Conservation (phyloP, 2,329 filamentous ascomycete genomes). For the Ceratocystis eucalypticola region DNA sequence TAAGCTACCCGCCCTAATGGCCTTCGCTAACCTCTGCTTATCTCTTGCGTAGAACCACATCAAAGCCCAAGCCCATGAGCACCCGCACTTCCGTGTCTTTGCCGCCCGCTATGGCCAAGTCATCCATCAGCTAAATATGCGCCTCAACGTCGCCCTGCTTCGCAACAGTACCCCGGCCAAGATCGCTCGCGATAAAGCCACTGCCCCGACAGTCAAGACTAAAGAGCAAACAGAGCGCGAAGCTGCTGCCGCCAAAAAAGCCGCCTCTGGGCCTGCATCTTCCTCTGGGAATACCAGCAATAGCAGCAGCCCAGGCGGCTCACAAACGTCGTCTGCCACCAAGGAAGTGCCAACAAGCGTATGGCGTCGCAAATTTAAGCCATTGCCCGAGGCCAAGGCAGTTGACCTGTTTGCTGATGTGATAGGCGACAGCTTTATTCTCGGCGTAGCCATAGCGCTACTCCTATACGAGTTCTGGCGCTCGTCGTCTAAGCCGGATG, state of each 20-base stretch:
- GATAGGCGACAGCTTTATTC: constrained; percentile 49
- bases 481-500: constrained; percentile 46
- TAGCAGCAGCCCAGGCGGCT: neutral
- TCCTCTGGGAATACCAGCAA: neutral
- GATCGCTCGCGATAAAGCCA: constrained; percentile 47
- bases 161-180: constrained; percentile 45
- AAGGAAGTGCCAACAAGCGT: constrained; percentile 30
- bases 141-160: constrained; percentile 44
- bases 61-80: constrained; percentile 52
- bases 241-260: constrained; percentile 23
- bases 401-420: constrained; percentile 56
- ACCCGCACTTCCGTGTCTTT: constrained; percentile 45
- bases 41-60: constrained; percentile 43
- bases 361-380: constrained; percentile 49
- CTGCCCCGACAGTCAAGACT: constrained; percentile 51
- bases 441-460: constrained; percentile 42
- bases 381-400: constrained; percentile 50
- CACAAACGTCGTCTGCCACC: constrained; percentile 2
- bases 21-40: neutral
- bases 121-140: constrained; percentile 56
- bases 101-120: constrained; percentile 49
- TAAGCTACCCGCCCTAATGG: neutral
- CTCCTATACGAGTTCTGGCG: constrained; percentile 51
- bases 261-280: neutral
- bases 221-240: constrained; percentile 46